phyloP scores from a whole-genome alignment of 2,329 filamentous ascomycete genomes.

The Leptographium flavum region DNA sequence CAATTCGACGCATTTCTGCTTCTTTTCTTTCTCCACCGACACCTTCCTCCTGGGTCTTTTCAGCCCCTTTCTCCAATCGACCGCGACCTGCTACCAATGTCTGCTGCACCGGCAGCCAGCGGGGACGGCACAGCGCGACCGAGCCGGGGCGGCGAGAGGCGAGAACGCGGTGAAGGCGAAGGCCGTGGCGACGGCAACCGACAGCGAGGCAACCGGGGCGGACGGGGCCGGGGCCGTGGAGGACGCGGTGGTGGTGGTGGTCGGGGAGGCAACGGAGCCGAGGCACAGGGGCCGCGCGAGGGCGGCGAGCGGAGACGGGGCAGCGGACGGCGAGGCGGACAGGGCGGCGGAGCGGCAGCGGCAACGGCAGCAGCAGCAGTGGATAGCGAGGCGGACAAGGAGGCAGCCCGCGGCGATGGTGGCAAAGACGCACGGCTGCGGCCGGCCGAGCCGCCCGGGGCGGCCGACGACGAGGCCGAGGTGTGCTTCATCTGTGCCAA shows the following conservation, averaged over 20 bases:
- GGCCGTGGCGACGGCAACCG: constrained; percentile 12
- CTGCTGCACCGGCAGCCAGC: too few relatives aligned
- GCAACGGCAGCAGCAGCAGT: neutral
- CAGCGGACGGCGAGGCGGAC: neutral
- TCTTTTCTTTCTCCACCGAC: too few relatives aligned
- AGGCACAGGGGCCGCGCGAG: constrained; percentile 5
- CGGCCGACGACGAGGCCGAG: constrained; percentile 43
- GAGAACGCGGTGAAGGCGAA: constrained; percentile 11
- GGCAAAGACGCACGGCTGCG: neutral
- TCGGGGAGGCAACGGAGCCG: constrained; percentile 17
- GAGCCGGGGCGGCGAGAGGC: neutral
- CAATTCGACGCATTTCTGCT: too few relatives aligned
- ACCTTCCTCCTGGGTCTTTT: too few relatives aligned
- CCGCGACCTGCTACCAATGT: too few relatives aligned
- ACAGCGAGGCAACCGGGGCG: constrained; percentile 25
- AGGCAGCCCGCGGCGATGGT: neutral
- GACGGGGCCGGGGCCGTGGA: constrained; percentile 16
- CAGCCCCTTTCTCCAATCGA: too few relatives aligned
- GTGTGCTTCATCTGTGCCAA: constrained; percentile 98
- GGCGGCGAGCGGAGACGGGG: constrained; percentile 4
- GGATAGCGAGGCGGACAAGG: neutral
- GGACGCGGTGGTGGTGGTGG: constrained; percentile 22
- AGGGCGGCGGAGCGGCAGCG: constrained; percentile 7
- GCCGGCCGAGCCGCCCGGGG: constrained; percentile 5
- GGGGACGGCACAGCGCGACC: neutral